Evolutionary conservation across 2,329 filamentous ascomycete species (phyloP), one percentile per base, ranked within the genome.

Genomic region (Colletotrichum destructivum): DNA sequence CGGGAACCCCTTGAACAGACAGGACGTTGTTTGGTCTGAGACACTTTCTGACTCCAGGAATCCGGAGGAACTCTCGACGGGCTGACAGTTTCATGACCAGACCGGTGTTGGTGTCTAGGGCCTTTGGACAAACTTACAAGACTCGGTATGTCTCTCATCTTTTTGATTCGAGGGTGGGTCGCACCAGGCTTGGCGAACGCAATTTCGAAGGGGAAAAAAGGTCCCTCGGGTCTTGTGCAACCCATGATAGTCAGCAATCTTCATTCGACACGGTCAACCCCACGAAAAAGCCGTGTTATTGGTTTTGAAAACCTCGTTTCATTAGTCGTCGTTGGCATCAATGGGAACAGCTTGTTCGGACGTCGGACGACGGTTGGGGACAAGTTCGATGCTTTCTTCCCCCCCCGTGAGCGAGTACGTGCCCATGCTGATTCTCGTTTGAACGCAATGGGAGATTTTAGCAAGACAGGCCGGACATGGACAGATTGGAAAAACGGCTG

Each of bases 1-100:
- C 13, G 23, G 35, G 55, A 69, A 66, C 51, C 56, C 49, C 49
- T 31, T 31, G 31, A 6, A 31, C 31, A 42, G 16, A 55, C 18
- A 31, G 23, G 49, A 56, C 16, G 63, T 51, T 60, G 66, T 56
- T 2, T 7, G 51, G 38, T 23, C 26, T 67, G 63, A 71, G 63
- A 71, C 68, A 67, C 8, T 4, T 11, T 6, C 31, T 8, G 56
- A 66, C 67, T 67, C 68, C 63, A 71, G 63, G 63, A 62, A 67
- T 42, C 54, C 63, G 68, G 68, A 31, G 31, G 6, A 31, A 31
- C 31, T 8, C 31, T 31, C 31, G 31, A 62, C 42, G 18, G 12
- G 12, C 13, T 51, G 11, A 2, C 15, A 12, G n/a, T 23, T 40
- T 23, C 44, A 21, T 31, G 2, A 16, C n/a, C 8, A 8, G 26